Evolutionary conservation across 352 stramenopile genomes (phyloP), one percentile per base, ranked within the genome.

Genomic region (Globisporangium megalacanthum): DNA sequence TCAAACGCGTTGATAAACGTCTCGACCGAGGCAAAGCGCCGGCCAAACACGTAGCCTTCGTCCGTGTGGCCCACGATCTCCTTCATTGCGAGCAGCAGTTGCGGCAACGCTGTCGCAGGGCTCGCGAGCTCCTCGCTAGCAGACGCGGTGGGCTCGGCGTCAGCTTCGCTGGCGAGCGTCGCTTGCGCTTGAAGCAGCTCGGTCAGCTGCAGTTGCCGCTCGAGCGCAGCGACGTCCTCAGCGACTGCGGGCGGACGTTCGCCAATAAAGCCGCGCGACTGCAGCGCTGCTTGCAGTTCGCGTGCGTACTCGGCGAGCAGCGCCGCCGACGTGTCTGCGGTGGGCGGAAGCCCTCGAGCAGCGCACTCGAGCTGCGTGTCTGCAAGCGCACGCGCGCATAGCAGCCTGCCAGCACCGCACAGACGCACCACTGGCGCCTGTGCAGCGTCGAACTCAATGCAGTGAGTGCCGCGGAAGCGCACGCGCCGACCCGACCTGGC

Each of bases 21-120:
- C n/a, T 77, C 60, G 13, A 86, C 58, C 9, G 73, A 72, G 41
- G 83, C 57, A 54, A 90, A 88, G 17, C 80, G 72, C 42, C 80
- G 68, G 0, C 80, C 80, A 49, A 90, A 90, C 22, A 62, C 77
- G 59, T 90, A 90, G 36, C 76, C 65, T 42, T 88, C 77, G 53
- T 83, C 72, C 22, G 71, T 69, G 17, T 48, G 62, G 1, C 70
- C 68, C 7, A 65, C 46, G 4, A 85, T 47, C 49, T 75, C 63
- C 51, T 85, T 85, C 58, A 66, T 79, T 29, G 61, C 62, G 51
- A 85, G 52, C 36, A 73, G 68, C 33, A 58, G 62, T 13, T 56
- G 65, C 42, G 22, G 52, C 54, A 79, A 36, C 22, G 9, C 15
- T 25, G 44, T 49, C 44, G 1, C 13, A 7, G 2, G 37, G 15